Percentiles rank a stretch among this genome's conserved stretches.
phyloP scores from a whole-genome alignment of 164 flowering plant genomes.

The Piper betle region DNA sequence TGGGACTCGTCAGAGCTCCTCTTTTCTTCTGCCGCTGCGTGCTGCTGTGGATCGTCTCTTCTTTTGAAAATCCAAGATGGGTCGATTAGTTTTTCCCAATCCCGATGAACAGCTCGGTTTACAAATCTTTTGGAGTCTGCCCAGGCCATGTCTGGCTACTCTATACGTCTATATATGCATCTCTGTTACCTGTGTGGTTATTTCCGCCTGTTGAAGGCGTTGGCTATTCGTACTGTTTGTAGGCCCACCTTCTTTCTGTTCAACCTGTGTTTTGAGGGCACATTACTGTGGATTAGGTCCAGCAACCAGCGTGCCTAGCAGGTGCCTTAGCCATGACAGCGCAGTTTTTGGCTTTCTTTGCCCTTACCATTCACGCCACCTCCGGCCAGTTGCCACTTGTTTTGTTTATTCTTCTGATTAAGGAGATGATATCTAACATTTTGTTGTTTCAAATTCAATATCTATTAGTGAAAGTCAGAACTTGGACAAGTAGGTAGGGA shows the following conservation, averaged over 20 bases:
- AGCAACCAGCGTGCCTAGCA: background rate
- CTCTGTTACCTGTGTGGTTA: background rate
- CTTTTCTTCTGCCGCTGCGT: constrained; percentile 1
- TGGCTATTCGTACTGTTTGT: too few relatives aligned
- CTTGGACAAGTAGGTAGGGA: too few relatives aligned
- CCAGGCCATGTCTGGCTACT: too few relatives aligned
- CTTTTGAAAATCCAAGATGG: too few relatives aligned
- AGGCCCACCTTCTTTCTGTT: background rate
- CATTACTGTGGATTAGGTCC: background rate
- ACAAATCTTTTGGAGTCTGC: background rate
- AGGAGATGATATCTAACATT: too few relatives aligned
- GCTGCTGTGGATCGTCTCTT: background rate
- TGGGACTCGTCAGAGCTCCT: background rate
- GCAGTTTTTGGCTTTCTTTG: background rate
- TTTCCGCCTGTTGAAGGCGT: too few relatives aligned
- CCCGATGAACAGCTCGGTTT: background rate
- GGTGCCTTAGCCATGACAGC: background rate
- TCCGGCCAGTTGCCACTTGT: background rate
- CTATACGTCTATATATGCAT: background rate
- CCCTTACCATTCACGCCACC: background rate
- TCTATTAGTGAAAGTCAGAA: too few relatives aligned
- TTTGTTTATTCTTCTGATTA: too few relatives aligned
- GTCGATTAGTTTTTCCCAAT: too few relatives aligned
- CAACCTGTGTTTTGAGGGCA: background rate
- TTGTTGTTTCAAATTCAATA: too few relatives aligned